Percentiles rank a stretch among this genome's conserved stretches.
Evolutionary conservation across 2,329 filamentous ascomycete genomes (phyloP).

Genomic region (Aspergillus vadensis): DNA sequence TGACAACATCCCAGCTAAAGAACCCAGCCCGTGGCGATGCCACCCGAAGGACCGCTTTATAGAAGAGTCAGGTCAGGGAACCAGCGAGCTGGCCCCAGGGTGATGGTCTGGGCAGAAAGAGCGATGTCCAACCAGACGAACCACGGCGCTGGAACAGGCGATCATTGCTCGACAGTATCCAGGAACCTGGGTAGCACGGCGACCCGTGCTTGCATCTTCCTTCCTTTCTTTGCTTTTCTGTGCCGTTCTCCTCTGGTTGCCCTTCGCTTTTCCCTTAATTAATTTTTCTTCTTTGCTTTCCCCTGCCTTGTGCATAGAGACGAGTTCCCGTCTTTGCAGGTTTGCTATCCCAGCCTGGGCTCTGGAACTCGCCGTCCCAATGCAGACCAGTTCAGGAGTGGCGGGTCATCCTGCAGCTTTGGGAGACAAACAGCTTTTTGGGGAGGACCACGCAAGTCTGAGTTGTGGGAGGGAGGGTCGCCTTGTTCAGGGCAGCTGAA

Average conservation of each 20-base stretch:
- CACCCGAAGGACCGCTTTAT: conserved; percentile 5
- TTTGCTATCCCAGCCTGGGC: not conserved
- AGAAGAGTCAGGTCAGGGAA: not conserved
- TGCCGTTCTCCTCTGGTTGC: conserved; percentile 2
- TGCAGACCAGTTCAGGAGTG: conserved; percentile 33
- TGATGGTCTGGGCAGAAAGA: conserved; percentile 15
- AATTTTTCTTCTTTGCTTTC: conserved; percentile 4
- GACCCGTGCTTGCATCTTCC: not conserved
- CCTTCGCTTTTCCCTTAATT: conserved; percentile 3
- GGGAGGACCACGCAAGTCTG: conserved; percentile 14
- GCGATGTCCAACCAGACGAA: conserved; percentile 14
- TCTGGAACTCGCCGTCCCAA: conserved; percentile 6
- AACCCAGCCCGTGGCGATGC: conserved; percentile 2
- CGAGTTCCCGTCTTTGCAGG: not conserved
- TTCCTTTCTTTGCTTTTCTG: conserved; percentile 5
- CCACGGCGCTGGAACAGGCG: conserved; percentile 19
- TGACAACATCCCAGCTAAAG: not conserved
- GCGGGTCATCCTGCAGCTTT: conserved; percentile 32
- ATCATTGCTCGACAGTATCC: conserved; percentile 15
- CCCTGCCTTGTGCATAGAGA: not conserved
- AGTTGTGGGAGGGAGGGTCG: conserved; percentile 14
- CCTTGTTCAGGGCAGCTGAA: conserved; percentile 17
- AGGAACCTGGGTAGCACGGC: conserved; percentile 11
- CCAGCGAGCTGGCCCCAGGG: not conserved
- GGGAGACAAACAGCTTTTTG: conserved; percentile 27